Conservation (phyloP, 768 basidiomycete species). For the Hebeloma cylindrosporum region DNA sequence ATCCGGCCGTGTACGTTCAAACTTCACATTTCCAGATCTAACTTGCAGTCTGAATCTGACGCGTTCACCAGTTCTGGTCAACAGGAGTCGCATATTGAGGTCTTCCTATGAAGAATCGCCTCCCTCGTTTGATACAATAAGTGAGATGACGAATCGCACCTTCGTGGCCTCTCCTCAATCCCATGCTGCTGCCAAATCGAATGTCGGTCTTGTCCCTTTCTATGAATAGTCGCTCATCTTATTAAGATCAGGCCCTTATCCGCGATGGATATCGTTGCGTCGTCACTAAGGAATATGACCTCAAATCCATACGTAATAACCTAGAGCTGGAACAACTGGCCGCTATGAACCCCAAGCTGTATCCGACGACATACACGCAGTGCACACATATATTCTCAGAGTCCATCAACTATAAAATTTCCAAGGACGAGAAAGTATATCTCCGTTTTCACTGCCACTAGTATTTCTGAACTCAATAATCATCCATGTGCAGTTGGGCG, state of each 20-base stretch:
- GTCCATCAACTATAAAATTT: constrained; percentile 20
- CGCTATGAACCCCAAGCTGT: neutral
- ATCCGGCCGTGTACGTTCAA: constrained; percentile 29
- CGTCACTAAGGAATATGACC: constrained; percentile 28
- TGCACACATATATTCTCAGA: constrained; percentile 31
- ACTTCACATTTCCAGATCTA: constrained; percentile 7
- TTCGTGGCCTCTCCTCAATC: constrained; percentile 17
- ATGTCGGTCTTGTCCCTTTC: constrained; percentile 1
- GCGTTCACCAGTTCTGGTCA: constrained; percentile 15
- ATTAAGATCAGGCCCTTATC: constrained; percentile 33
- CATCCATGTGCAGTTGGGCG: constrained; percentile 17
- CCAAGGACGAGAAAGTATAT: constrained; percentile 22
- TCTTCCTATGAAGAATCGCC: constrained; percentile 24
- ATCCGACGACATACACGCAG: constrained; percentile 9
- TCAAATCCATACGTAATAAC: neutral
- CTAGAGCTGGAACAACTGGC: constrained; percentile 15
- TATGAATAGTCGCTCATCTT: neutral
- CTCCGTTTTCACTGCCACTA: too few relatives aligned
- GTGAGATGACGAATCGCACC: constrained; percentile 23
- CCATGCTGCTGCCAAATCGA: constrained; percentile 19
- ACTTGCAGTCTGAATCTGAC: constrained; percentile 13
- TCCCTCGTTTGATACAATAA: constrained; percentile 24
- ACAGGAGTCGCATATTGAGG: constrained; percentile 15
- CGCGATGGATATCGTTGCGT: constrained; percentile 37
- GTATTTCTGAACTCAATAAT: constrained; percentile 4